Percentiles rank a stretch among this genome's conserved stretches.
Conservation (phyloP, 2,329 filamentous ascomycete species). For the Purpureocillium lavendulum region DNA sequence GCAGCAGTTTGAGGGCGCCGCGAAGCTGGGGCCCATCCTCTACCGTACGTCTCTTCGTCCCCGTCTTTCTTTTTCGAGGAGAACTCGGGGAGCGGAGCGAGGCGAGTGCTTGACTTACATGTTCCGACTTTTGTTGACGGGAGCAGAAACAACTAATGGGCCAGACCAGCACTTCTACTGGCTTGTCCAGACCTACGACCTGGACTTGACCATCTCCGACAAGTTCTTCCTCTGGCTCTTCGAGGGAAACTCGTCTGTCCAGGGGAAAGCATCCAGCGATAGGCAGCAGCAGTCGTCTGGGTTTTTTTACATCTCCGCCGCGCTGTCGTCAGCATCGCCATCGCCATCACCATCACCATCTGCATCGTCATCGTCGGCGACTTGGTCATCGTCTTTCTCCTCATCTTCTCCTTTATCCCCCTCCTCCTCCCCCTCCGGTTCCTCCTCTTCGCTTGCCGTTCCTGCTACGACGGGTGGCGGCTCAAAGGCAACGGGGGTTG, state of each 20-base stretch:
- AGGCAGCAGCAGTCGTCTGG: neutral
- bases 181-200: constrained; percentile 8
- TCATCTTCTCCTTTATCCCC: too few relatives aligned
- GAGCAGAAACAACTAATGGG: constrained; percentile 6
- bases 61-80: too few relatives aligned
- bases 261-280: constrained; percentile 4
- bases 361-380: neutral
- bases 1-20: constrained; percentile 11
- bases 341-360: neutral
- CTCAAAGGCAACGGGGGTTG: too few relatives aligned
- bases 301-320: constrained; percentile 9
- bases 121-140: too few relatives aligned
- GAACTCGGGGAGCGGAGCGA: too few relatives aligned
- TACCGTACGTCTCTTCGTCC: constrained; percentile 3
- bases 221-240: constrained; percentile 14
- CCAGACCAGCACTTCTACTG: constrained; percentile 8
- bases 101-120: too few relatives aligned
- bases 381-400: too few relatives aligned
- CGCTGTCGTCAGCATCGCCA: neutral
- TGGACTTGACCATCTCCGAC: constrained; percentile 8
- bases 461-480: too few relatives aligned
- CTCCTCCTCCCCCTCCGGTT: too few relatives aligned
- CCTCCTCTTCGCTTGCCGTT: too few relatives aligned
- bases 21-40: constrained; percentile 8
- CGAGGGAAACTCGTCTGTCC: constrained; percentile 6